Evolutionary conservation across 495 filamentous ascomycete species (phyloP).

Genomic region (Neurospora sp.): DNA sequence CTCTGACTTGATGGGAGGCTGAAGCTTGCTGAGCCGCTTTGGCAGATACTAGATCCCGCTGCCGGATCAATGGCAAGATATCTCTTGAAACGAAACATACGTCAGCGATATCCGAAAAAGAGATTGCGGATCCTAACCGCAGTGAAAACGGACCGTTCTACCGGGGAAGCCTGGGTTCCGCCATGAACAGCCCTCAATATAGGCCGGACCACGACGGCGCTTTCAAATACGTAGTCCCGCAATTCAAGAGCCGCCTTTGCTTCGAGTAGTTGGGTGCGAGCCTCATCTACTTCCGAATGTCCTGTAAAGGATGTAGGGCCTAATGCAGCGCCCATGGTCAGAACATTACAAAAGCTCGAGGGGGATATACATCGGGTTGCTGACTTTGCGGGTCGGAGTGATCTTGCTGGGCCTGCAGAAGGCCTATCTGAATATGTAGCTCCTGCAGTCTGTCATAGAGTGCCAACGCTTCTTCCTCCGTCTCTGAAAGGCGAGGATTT

Average conservation of each 20-base stretch:
- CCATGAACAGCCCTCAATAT: slow-evolving; percentile 67
- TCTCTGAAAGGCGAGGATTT: slow-evolving; percentile 15
- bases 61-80: slow-evolving; percentile 51
- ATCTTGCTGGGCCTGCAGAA: slow-evolving; percentile 44
- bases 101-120: not conserved
- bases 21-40: slow-evolving; percentile 46
- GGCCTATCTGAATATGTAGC: slow-evolving; percentile 56
- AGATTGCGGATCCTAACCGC: slow-evolving; percentile 1
- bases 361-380: not conserved
- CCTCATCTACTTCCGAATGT: slow-evolving; percentile 33
- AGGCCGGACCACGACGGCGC: slow-evolving; percentile 58
- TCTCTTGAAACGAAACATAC: slow-evolving; percentile 34
- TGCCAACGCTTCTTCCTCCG: slow-evolving; percentile 51
- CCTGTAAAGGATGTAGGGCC: not conserved
- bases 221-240: slow-evolving; percentile 54
- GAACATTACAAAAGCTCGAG: not conserved
- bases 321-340: not conserved
- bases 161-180: slow-evolving; percentile 49
- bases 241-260: slow-evolving; percentile 58
- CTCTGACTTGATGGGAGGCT: slow-evolving; percentile 35
- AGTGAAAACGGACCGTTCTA: slow-evolving; percentile 48
- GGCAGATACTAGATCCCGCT: slow-evolving; percentile 55
- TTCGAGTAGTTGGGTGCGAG: slow-evolving; percentile 56
- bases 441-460: slow-evolving; percentile 61
- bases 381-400: slow-evolving; percentile 2